phyloP scores from a whole-genome alignment of 768 basidiomycete species.

The Hydnomerulius pinastri region DNA sequence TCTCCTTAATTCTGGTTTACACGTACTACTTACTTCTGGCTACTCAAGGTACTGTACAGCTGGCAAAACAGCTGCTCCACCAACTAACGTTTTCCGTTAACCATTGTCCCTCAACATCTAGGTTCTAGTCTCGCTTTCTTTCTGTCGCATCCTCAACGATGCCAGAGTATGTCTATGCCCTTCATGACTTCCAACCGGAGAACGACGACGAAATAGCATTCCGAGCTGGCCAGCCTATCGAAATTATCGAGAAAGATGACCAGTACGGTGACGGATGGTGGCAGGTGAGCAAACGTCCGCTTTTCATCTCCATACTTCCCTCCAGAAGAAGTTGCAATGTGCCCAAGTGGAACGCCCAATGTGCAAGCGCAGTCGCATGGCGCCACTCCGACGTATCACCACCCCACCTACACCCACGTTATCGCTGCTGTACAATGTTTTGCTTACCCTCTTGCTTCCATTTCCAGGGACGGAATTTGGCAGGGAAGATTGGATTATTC shows the following conservation, averaged over 20 bases:
- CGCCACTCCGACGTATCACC: constrained; percentile 9
- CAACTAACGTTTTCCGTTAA: not conserved
- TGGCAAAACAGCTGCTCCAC: not conserved
- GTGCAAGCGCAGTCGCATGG: not conserved
- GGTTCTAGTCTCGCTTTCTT: not conserved
- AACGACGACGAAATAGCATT: constrained; percentile 93
- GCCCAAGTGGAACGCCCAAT: constrained; percentile 8
- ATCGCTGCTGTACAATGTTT: constrained; percentile 18
- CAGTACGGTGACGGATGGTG: constrained; percentile 96
- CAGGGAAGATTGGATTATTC: constrained; percentile 87
- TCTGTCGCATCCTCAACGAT: constrained; percentile 37
- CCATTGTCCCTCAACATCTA: not conserved
- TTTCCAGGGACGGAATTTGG: constrained; percentile 74
- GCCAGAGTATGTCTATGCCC: constrained; percentile 84
- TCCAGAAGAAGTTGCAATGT: constrained; percentile 6
- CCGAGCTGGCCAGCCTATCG: constrained; percentile 80
- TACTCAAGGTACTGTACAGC: not conserved
- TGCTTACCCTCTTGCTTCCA: constrained; percentile 22
- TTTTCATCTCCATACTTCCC: constrained; percentile 15
- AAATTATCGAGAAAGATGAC: constrained; percentile 93
- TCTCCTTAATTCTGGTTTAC: constrained; percentile 1
- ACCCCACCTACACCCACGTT: constrained; percentile 16
- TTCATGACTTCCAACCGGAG: constrained; percentile 89
- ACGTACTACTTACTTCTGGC: not conserved
- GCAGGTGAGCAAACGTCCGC: constrained; percentile 49